Percentiles rank a stretch among this genome's conserved stretches.
Conservation (phyloP, 179 eudicot genomes). For the Spergularia azorica region DNA sequence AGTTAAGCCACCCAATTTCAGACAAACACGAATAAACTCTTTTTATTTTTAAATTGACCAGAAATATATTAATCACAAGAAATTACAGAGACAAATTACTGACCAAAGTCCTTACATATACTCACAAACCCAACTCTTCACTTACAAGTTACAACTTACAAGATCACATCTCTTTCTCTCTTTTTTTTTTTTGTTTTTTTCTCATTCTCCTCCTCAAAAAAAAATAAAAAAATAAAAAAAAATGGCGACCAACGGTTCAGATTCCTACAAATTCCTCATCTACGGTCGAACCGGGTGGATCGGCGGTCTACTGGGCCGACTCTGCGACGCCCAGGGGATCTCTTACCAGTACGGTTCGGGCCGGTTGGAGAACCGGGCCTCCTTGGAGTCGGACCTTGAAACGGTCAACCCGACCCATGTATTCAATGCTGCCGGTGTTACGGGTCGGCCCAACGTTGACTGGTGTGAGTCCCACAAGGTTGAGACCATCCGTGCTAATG, state of each 20-base stretch:
- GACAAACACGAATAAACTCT: too few relatives aligned
- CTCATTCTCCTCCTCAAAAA: background rate
- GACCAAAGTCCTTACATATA: too few relatives aligned
- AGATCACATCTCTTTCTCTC: too few relatives aligned
- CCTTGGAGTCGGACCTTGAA: conserved; percentile 39
- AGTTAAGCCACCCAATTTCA: too few relatives aligned
- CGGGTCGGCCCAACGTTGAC: conserved; percentile 51
- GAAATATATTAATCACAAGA: too few relatives aligned
- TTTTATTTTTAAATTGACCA: too few relatives aligned
- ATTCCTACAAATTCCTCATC: conserved; percentile 49
- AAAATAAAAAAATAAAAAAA: background rate
- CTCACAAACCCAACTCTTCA: too few relatives aligned
- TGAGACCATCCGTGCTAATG: conserved; percentile 45
- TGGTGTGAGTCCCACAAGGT: conserved; percentile 52
- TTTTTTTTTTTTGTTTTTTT: too few relatives aligned
- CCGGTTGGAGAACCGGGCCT: conserved; percentile 51
- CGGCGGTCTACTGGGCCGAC: conserved; percentile 55
- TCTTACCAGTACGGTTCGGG: conserved; percentile 45
- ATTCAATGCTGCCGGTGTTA: conserved; percentile 48
- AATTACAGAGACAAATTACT: too few relatives aligned
- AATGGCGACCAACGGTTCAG: conserved; percentile 23
- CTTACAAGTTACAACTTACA: too few relatives aligned
- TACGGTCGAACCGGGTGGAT: conserved; percentile 73
- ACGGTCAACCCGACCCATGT: conserved; percentile 42
- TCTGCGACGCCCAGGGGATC: conserved; percentile 46